Evolutionary conservation across 176 grass and related monocot species (phyloP).

Genomic region (Elaeis guineensis): DNA sequence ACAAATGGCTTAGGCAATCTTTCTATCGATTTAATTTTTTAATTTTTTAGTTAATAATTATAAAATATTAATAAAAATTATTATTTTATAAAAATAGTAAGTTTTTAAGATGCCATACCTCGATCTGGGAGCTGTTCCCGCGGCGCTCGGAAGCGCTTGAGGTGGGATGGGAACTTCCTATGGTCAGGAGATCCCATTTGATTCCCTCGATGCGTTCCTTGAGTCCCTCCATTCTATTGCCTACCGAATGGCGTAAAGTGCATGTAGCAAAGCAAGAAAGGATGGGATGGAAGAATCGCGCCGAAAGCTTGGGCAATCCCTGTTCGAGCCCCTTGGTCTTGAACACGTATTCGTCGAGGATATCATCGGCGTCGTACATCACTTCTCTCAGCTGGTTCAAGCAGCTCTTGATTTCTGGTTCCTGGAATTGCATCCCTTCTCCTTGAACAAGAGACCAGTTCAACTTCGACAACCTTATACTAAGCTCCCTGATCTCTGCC

Average conservation of each 20-base stretch:
- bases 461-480: not conserved
- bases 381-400: conserved; percentile 29
- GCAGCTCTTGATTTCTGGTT: not conserved
- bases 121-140: too few relatives aligned
- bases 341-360: conserved; percentile 30
- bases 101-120: too few relatives aligned
- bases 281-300: not conserved
- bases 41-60: too few relatives aligned
- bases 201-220: not conserved
- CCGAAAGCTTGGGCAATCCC: fast-evolving
- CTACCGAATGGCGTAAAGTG: conserved; percentile 5
- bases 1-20: too few relatives aligned
- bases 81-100: too few relatives aligned
- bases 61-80: too few relatives aligned
- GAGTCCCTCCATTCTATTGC: conserved; percentile 9
- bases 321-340: not conserved
- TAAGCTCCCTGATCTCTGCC: conserved; percentile 5
- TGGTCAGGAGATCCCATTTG: too few relatives aligned
- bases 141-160: too few relatives aligned
- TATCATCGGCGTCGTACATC: conserved; percentile 42
- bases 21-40: too few relatives aligned
- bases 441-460: conserved; percentile 3
- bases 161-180: too few relatives aligned
- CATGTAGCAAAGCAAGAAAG: not conserved
- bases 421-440: conserved; percentile 1